These are phyloP conservation scores for Heterobasidion irregulare DNA, from an alignment of 1,284 basidiomycete genomes.

Conservation along the genomic window DNA sequence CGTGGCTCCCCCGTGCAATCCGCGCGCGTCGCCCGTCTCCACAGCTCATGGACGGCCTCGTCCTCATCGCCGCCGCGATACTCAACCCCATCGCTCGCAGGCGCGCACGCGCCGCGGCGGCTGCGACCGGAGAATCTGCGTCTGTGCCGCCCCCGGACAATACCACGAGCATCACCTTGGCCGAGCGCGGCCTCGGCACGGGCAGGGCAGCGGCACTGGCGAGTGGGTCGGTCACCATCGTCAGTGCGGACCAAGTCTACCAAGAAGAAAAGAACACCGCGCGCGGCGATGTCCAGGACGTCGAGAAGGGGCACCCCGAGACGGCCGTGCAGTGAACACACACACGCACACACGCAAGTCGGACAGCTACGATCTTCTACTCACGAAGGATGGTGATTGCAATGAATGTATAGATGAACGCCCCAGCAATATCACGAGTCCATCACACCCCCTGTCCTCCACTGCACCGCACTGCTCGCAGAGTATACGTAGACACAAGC, in stretches of 20 bases:
- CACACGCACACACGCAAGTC: no score
- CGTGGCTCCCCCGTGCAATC: no score
- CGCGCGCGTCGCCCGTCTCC: no score
- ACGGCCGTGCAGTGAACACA: no score
- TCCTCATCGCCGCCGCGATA: constrained; percentile 50
- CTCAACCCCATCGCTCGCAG: constrained; percentile 42
- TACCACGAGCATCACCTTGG: background rate
- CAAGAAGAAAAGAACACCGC: no score
- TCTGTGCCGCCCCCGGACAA: background rate
- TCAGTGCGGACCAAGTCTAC: background rate
- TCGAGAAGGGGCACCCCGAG: background rate
- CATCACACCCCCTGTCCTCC: background rate
- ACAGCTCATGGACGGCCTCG: constrained; percentile 49
- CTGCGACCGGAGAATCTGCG: background rate
- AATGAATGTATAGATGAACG: background rate
- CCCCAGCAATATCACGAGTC: background rate
- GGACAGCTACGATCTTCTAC: background rate
- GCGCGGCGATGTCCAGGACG: background rate
- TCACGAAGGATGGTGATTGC: background rate
- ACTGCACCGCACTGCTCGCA: no score
- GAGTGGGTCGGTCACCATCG: background rate
- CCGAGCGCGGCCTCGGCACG: background rate
- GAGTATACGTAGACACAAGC: no score
- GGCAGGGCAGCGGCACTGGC: background rate
- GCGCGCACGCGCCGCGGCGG: background rate